These are phyloP conservation scores for Actinidia polygama DNA, from an alignment of 179 eudicot genomes.

Conservation along the genomic window DNA sequence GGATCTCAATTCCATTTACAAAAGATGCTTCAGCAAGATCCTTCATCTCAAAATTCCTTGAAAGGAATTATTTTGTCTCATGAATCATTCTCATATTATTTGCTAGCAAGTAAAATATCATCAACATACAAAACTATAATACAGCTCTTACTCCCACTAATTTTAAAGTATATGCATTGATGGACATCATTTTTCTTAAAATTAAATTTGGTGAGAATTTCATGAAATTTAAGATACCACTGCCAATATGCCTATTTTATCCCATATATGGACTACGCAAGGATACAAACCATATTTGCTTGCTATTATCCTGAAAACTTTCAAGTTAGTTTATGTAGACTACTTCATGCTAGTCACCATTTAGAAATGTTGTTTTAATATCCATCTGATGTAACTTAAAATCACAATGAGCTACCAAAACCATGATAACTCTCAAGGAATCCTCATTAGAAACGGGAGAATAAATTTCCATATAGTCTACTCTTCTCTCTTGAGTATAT, in stretches of 20 bases:
- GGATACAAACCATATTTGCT: background rate
- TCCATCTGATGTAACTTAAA: background rate
- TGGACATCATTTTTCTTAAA: background rate
- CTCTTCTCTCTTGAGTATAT: background rate
- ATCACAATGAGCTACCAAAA: background rate
- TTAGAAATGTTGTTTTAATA: background rate
- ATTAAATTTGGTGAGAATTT: background rate
- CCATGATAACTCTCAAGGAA: background rate
- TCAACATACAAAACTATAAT: too few species aligned
- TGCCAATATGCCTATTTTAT: background rate
- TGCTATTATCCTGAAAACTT: background rate
- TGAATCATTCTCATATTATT: too few species aligned
- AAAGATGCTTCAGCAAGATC: too few species aligned
- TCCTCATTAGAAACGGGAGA: too few species aligned
- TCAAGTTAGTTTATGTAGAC: background rate
- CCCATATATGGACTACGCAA: background rate
- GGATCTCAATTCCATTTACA: too few species aligned
- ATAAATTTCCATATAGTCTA: background rate
- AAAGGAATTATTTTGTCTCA: too few species aligned
- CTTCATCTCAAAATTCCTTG: too few species aligned
- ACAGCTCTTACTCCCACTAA: background rate
- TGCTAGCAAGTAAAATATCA: too few species aligned
- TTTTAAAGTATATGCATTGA: background rate
- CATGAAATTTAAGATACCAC: background rate
- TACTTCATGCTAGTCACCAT: background rate